Evolutionary conservation across 2,329 filamentous ascomycete species (phyloP).

Genomic region (Claviceps sp.): DNA sequence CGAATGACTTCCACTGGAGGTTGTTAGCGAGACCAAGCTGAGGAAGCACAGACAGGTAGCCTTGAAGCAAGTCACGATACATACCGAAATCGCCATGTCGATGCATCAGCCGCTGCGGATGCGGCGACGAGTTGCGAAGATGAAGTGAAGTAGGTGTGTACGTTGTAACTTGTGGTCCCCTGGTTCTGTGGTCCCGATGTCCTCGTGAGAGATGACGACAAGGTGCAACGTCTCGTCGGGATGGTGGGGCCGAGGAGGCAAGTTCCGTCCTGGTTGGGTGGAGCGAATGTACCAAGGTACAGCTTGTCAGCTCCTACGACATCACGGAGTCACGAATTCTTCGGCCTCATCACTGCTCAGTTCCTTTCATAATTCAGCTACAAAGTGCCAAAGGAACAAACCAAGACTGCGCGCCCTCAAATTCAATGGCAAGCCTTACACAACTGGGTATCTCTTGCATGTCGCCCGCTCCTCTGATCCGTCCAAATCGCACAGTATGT

Average conservation of each 20-base stretch:
- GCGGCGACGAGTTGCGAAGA: not conserved
- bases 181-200: not conserved
- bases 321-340: not conserved
- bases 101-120: conserved; percentile 11
- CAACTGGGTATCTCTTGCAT: conserved; percentile 7
- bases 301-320: not conserved
- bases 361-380: not conserved
- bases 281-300: not conserved
- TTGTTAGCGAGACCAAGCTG: not conserved
- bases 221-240: not conserved
- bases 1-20: conserved; percentile 89
- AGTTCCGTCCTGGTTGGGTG: not conserved
- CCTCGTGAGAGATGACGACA: not conserved
- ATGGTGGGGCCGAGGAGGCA: no score
- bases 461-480: not conserved
- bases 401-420: not conserved
- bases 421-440: conserved; percentile 3
- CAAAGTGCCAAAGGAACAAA: not conserved
- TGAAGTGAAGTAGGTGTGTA: not conserved
- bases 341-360: not conserved
- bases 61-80: not conserved
- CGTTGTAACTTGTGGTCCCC: not conserved
- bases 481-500: not conserved
- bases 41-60: no score
- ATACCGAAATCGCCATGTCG: conserved; percentile 23